Evolutionary conservation across 2,329 filamentous ascomycete genomes (phyloP).

Genomic region (Raffaelea albimanens): DNA sequence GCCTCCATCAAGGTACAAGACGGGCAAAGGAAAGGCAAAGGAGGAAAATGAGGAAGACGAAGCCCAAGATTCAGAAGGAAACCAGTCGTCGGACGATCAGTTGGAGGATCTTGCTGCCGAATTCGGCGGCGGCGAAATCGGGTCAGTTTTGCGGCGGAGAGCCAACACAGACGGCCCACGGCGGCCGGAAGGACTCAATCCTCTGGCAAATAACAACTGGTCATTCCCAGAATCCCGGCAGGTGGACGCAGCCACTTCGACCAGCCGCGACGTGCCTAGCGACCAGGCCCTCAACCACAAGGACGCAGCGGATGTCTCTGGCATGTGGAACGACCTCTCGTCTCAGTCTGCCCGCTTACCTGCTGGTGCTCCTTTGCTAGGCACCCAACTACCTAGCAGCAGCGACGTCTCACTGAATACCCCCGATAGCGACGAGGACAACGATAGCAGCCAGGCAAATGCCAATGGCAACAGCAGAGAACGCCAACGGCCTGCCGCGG

Average conservation of each 20-base stretch:
- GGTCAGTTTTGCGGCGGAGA: slow-evolving; percentile 30
- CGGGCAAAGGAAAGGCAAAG: slow-evolving; percentile 12
- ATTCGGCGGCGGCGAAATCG: neutral
- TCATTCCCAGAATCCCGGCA: slow-evolving; percentile 30
- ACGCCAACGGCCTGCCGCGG: too few relatives aligned
- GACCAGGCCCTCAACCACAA: neutral
- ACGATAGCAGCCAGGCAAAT: too few relatives aligned
- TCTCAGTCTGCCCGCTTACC: too few relatives aligned
- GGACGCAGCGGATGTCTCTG: neutral
- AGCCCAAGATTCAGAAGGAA: neutral
- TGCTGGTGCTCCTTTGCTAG: too few relatives aligned
- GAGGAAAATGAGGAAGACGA: neutral
- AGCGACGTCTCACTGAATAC: too few relatives aligned
- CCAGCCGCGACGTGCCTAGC: neutral
- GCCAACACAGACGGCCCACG: slow-evolving; percentile 49
- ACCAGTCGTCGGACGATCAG: neutral
- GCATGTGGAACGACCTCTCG: too few relatives aligned
- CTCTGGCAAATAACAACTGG: slow-evolving; percentile 53
- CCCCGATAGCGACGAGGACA: too few relatives aligned
- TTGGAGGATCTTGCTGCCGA: neutral
- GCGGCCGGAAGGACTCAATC: slow-evolving; percentile 32
- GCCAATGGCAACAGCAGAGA: too few relatives aligned
- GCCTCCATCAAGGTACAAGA: slow-evolving; percentile 1
- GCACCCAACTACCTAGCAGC: too few relatives aligned
- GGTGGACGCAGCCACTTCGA: too few relatives aligned